Base-by-base conservation (phyloP, 805 yeast genomes). In the Suhomyces tanzawaensis region DNA sequence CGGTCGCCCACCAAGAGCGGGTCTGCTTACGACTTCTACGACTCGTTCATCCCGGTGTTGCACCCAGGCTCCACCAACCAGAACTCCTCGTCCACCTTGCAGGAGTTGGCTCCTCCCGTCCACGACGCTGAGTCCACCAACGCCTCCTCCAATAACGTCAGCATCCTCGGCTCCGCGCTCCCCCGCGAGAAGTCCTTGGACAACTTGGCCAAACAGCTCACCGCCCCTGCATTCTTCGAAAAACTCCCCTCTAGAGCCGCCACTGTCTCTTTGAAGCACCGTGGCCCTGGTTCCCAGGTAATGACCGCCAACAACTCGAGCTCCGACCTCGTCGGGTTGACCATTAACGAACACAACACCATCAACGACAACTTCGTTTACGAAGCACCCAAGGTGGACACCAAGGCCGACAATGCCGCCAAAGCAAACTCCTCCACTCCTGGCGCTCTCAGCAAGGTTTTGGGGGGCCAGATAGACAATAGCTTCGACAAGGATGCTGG, bases 11-110 rank as follows among this genome's bases (percentile, higher is more conserved):
- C 30, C n/a, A 48, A 46, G 17, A 42, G 56, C 13, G 48, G 53
- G n/a, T 51, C 60, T 8, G 49, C 67, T 18, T 69, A 66, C 48
- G 72, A 67, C 40, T 67, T 68, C 44, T 69, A 69, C 54, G 71
- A 69, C 34, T 40, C 66, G 6, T 55, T 69, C 41, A 67, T 69
- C 38, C 74, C 74, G 3, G 55, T 67, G 7, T 40, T 67, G 34
- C 64, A 62, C 6, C 12, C 30, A 30, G 14, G n/a, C 15, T 63
- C 62, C 9, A 12, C 30, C 32, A 23, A 18, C 15, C 24, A 24
- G 19, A 30, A 14, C 39, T 11, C 41, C n/a, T 25, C 29, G 25
- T 25, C 44, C 7, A 32, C 34, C 30, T 23, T 36, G 23, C 42
- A 34, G 19, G 19, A 29, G n/a, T 28, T 22, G 2, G 21, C 36